A percentile compares a stretch with the other conserved stretches of the same genome.
Evolutionary conservation across 1,284 basidiomycete species (phyloP).

Genomic region (Pseudozyma sp.): DNA sequence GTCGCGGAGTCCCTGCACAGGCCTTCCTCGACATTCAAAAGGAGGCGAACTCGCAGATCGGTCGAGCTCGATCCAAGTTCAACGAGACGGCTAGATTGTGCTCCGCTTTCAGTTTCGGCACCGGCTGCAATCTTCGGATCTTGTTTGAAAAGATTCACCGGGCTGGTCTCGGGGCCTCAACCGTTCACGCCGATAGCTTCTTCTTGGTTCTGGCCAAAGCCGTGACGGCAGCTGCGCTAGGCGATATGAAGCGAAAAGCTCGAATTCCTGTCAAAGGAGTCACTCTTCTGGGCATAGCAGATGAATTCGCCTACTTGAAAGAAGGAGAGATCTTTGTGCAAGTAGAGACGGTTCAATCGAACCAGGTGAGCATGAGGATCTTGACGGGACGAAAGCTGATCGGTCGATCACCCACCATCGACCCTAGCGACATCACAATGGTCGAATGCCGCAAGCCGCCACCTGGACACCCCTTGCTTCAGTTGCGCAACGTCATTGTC

Average conservation of each 20-base stretch:
- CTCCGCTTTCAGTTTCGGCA: slow-evolving; percentile 31
- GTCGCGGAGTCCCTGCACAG: slow-evolving; percentile 14
- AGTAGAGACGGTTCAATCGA: slow-evolving; percentile 21
- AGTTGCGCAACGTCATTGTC: slow-evolving; percentile 49
- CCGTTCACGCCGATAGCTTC: slow-evolving; percentile 26
- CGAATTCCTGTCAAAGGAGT: slow-evolving; percentile 32
- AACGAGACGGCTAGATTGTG: slow-evolving; percentile 26
- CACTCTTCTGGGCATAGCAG: slow-evolving; percentile 39
- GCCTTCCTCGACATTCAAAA: slow-evolving; percentile 25
- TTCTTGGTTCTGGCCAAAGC: slow-evolving; percentile 22
- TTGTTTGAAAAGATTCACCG: slow-evolving; percentile 32
- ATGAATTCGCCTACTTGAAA: slow-evolving; percentile 45
- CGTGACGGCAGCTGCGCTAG: slow-evolving; percentile 31
- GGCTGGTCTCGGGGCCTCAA: slow-evolving; percentile 13
- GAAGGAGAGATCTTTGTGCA: slow-evolving; percentile 45
- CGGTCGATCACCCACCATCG: slow-evolving; percentile 44
- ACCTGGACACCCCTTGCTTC: slow-evolving; percentile 36
- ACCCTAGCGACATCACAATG: slow-evolving; percentile 46
- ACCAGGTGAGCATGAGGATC: slow-evolving; percentile 14
- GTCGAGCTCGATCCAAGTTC: slow-evolving; percentile 22
- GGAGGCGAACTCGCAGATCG: slow-evolving; percentile 29
- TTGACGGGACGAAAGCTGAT: slow-evolving; percentile 44
- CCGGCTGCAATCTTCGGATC: slow-evolving; percentile 19
- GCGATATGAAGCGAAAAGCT: slow-evolving; percentile 50
- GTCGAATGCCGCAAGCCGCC: slow-evolving; percentile 35